Evolutionary conservation across 495 filamentous ascomycete species (phyloP).

Genomic region (Neurospora hispaniola): DNA sequence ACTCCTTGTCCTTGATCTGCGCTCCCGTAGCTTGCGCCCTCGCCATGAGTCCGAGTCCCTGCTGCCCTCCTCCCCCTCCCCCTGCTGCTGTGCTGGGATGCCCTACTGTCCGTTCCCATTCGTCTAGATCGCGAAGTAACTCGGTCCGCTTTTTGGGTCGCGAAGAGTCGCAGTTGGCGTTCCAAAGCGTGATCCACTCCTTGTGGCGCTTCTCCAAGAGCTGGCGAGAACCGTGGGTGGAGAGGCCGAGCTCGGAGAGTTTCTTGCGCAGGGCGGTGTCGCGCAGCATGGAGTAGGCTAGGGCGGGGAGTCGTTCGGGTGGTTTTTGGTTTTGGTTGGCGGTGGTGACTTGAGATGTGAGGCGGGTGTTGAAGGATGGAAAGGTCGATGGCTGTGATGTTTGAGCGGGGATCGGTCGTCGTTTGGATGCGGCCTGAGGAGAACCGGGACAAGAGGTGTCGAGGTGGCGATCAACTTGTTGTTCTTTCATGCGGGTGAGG

Average conservation of each 20-base stretch:
- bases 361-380: conserved; percentile 5
- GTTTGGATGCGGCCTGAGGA: conserved; percentile 16
- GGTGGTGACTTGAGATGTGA: background rate
- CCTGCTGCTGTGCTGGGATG: conserved; percentile 5
- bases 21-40: conserved; percentile 20
- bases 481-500: conserved; percentile 59
- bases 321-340: conserved; percentile 1
- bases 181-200: conserved; percentile 94
- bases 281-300: conserved; percentile 74
- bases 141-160: conserved; percentile 58
- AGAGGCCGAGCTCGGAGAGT: conserved; percentile 71
- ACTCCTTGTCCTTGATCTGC: conserved; percentile 64
- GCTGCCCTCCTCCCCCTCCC: background rate
- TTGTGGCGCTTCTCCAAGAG: conserved; percentile 70
- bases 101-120: conserved; percentile 74
- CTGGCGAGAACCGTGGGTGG: conserved; percentile 50
- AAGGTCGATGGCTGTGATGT: conserved; percentile 3
- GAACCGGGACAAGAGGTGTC: conserved; percentile 46
- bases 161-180: conserved; percentile 85
- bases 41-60: conserved; percentile 6
- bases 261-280: conserved; percentile 70
- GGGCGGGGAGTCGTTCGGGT: conserved; percentile 52
- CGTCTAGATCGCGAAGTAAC: conserved; percentile 63
- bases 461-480: conserved; percentile 66
- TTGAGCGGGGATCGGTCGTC: conserved; percentile 4